Base-by-base conservation (phyloP, 352 stramenopile species). In the Globisporangium takayamanum region DNA sequence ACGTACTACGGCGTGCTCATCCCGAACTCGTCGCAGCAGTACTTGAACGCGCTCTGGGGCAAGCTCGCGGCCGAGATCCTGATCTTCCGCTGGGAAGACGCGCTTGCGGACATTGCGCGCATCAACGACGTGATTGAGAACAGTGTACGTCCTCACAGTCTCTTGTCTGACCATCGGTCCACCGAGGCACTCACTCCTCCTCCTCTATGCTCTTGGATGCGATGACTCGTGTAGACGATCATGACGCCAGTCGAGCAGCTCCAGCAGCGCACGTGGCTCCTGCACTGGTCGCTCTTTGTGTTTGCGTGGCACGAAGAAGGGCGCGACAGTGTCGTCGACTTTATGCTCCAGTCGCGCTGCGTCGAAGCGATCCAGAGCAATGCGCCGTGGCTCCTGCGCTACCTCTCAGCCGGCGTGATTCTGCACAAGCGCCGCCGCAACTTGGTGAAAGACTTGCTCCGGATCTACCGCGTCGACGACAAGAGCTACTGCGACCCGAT, bases 291-390 rank as follows among this genome's bases (percentile, higher is more conserved):
- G 59, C 80, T 99, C 22, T 99, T 99, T 74, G 95, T 96, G 50
- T 95, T 96, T 61, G 80, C 82, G 55, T 93, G 87, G 80, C 82
- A 96, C 66, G 81, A 94, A 70, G 90, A 98, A 65, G 96, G 96
- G 51, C 79, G 97, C 51, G 95, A 99, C 66, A 88, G 88, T 59
- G 97, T 99, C 57, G 94, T 99, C 14, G 95, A 99, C 68, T 94
- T 99, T 14, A 99, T 98, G 78, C 84, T 98, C 44, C 89, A 93
- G 59, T 78, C 80, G 55, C 81, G 82, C 50, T 90, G 78, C 76
- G 89, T 98, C 45, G 95, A 99, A 69, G 97, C 97, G 46, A 98
- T 99, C 70, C 97, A 99, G 68, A 99, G 94, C 68, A 98, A 99
- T 75, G 97, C 94, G 57, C 97, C 97, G 26, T 98, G 98, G 84